These are phyloP conservation scores for Nigrograna mackinnonii DNA, from an alignment of 2,329 filamentous ascomycete species.

Conservation along the genomic window DNA sequence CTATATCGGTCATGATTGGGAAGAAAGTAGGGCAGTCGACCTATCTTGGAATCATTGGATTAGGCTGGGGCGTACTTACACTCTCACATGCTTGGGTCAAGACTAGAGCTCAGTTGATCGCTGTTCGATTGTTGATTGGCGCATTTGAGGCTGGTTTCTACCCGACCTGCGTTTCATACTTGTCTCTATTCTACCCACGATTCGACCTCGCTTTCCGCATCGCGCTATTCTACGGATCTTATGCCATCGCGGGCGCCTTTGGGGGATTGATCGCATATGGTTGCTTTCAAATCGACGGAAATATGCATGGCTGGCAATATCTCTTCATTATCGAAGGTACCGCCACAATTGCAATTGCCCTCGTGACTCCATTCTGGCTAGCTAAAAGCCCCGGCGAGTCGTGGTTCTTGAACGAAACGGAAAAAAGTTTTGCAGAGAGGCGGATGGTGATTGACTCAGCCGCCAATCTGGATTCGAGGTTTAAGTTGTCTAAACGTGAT, in stretches of 20 bases:
- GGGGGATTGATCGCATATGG: conserved; percentile 14
- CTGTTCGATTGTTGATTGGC: conserved; percentile 10
- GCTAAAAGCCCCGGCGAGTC: neutral
- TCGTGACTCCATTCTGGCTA: conserved; percentile 3
- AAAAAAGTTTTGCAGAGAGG: neutral
- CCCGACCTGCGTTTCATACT: conserved; percentile 4
- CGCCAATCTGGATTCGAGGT: conserved; percentile 4
- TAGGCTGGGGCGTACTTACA: conserved; percentile 28
- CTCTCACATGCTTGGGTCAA: conserved; percentile 25
- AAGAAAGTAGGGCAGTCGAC: conserved; percentile 2
- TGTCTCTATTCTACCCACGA: conserved; percentile 13
- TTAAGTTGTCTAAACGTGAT: conserved; percentile 5
- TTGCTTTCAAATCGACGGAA: conserved; percentile 5
- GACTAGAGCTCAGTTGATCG: conserved; percentile 6
- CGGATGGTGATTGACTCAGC: neutral
- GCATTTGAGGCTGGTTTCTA: conserved; percentile 13
- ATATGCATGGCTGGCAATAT: conserved; percentile 10
- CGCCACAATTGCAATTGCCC: conserved; percentile 4
- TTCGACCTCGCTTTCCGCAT: conserved; percentile 8
- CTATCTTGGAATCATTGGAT: conserved; percentile 10
- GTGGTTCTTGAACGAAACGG: conserved; percentile 5
- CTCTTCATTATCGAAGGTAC: conserved; percentile 13
- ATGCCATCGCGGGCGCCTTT: conserved; percentile 14
- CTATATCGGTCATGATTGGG: neutral
- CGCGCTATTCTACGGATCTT: conserved; percentile 12